Conservation (phyloP, 78 protist genomes). For the Isochrysis galbana region DNA sequence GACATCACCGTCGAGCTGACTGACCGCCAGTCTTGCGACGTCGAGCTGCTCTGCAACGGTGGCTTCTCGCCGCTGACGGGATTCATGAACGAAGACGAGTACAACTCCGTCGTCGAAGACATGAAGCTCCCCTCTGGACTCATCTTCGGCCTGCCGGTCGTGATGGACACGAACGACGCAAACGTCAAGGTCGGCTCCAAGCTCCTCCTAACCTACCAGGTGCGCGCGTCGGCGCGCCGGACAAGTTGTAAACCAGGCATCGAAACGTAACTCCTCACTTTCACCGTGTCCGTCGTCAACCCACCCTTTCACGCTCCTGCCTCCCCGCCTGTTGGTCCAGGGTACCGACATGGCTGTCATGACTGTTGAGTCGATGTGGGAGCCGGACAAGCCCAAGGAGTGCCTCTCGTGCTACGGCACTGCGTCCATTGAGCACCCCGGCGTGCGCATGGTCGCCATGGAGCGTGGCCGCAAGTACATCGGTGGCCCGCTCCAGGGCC, state of each 20-base stretch:
- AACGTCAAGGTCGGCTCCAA: conserved; percentile 15
- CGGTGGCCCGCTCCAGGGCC: conserved; percentile 69
- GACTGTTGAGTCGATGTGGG: conserved; percentile 55
- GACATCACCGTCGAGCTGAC: conserved; percentile 38
- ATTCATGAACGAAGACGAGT: conserved; percentile 38
- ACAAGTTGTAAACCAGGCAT: too few relatives aligned
- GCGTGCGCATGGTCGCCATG: conserved; percentile 65
- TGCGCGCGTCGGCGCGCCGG: too few relatives aligned
- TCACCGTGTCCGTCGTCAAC: background rate
- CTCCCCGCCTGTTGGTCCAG: background rate
- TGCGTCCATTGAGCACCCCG: conserved; percentile 87
- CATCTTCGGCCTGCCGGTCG: conserved; percentile 53
- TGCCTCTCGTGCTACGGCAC: conserved; percentile 73
- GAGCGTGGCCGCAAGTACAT: conserved; percentile 75
- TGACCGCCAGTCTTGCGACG: conserved; percentile 84
- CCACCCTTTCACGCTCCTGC: background rate
- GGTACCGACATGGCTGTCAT: conserved; percentile 11
- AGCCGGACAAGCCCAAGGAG: conserved; percentile 72
- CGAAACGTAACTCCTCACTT: background rate
- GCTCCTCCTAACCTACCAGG: conserved; percentile 28
- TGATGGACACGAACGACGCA: conserved; percentile 41
- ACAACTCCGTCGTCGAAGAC: conserved; percentile 42
- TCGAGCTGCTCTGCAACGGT: conserved; percentile 81
- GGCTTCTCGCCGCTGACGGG: conserved; percentile 57
- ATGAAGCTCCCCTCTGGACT: conserved; percentile 19